Base-by-base conservation (phyloP, 2,329 filamentous ascomycete genomes). In the Xylariaceae sp. region DNA sequence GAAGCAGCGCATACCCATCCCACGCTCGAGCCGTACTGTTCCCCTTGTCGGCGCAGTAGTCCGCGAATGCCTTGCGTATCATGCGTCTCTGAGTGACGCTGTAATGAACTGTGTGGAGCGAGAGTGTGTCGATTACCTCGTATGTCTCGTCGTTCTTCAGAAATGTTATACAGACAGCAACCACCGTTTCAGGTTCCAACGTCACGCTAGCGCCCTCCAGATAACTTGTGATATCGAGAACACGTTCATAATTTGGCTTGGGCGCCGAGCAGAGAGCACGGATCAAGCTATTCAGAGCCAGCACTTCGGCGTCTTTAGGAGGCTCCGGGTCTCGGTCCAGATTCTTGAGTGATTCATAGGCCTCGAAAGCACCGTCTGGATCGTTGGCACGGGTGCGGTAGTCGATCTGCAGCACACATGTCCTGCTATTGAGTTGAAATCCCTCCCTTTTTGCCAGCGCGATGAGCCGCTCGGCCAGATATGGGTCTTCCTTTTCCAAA, bases 71-170 rank as follows among this genome's bases (percentile, higher is more conserved):
- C 10, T 76, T 65, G 18, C 78, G 72, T 23, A 94, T 77, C 19
- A 71, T 57, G 6, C 67, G 67, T 39, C 88, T 77, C 53, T 93
- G 83, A 10, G 71, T 65, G 16, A 79, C 68, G 29, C 83, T 83
- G 55, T 77, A 86, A 36, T 80, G 72, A 45, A 78, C 76, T 4
- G 77, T 73, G 46, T 92, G 80, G 4, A 81, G 70, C 16, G 88
- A 86, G 12, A 96, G 71, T 0, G 93, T 72, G 52, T 94, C 86
- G 41, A 87, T 81, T 4, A 87, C 78, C 40, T 93, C 87, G 43
- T 80, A 77, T 27, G 79, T 70, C 52, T 94, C 84, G 49, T 86
- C 82, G 25, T 82, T 77, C 40, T 75, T 71, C 9, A 95, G 69
- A 45, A 94, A 83, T 26, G 83, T 66, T 28, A 80, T 66, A 39